phyloP scores from a whole-genome alignment of 192 early-diverging fungal genomes.

The Oehlia diaphana region DNA sequence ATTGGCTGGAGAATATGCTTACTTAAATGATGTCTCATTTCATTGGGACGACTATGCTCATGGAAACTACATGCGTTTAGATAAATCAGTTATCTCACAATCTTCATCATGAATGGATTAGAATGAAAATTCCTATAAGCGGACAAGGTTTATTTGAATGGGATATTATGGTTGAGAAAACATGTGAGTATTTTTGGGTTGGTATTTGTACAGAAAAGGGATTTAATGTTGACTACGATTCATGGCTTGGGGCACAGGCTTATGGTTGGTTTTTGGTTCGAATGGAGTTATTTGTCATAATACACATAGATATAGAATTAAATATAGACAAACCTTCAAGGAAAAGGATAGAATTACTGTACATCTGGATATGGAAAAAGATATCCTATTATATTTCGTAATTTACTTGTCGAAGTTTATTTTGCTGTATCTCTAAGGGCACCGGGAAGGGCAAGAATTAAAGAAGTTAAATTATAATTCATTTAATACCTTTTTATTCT shows the following conservation, averaged over 20 bases:
- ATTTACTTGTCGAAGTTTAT: conserved; percentile 21
- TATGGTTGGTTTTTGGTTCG: neutral
- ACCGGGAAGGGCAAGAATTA: neutral
- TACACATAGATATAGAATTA: no score
- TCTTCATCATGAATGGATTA: neutral
- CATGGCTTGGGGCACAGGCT: neutral
- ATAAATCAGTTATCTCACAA: no score
- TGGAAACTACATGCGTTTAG: no score
- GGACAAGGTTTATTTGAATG: neutral
- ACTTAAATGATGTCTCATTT: no score
- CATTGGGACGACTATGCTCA: no score
- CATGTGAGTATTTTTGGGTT: neutral
- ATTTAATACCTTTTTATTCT: no score
- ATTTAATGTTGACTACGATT: neutral
- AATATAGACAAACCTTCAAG: neutral
- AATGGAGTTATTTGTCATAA: neutral
- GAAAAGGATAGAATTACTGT: conserved; percentile 4
- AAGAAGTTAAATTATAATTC: no score
- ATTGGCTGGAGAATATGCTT: no score
- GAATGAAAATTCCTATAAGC: neutral
- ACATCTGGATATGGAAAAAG: conserved; percentile 15
- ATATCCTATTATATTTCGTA: neutral
- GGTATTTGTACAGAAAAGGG: neutral
- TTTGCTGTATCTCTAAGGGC: conserved; percentile 1
- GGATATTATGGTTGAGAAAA: conserved; percentile 11